Conservation (phyloP, 1,284 basidiomycete genomes). For the Sporisorium iseilematis-ciliati region DNA sequence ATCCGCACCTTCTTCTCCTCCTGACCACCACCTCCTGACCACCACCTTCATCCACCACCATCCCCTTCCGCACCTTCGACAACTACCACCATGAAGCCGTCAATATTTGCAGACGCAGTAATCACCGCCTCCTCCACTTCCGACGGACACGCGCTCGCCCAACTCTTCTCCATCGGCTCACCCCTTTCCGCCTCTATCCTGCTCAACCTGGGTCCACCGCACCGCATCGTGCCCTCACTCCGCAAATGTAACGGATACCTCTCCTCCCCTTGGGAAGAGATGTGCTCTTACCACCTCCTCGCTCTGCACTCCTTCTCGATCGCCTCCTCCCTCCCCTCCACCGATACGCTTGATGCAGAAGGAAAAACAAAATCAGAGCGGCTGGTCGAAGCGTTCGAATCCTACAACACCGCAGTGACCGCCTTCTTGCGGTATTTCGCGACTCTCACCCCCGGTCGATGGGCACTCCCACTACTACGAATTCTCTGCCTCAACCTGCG, state of each 20-base stretch:
- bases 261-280: constrained; percentile 59
- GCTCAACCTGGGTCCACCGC: constrained; percentile 31
- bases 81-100: constrained; percentile 41
- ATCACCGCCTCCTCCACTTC: constrained; percentile 20
- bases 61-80: neutral
- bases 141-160: constrained; percentile 53
- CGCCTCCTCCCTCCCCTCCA: constrained; percentile 19
- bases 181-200: constrained; percentile 29
- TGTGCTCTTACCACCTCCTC: constrained; percentile 47
- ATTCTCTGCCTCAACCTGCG: constrained; percentile 59
- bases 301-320: constrained; percentile 47
- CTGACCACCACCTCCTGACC: constrained; percentile 6
- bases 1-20: neutral
- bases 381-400: constrained; percentile 52
- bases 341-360: constrained; percentile 24
- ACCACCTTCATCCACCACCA: neutral
- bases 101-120: constrained; percentile 51
- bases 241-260: constrained; percentile 55
- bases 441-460: constrained; percentile 55
- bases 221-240: constrained; percentile 35
- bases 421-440: constrained; percentile 59
- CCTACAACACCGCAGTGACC: constrained; percentile 48
- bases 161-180: constrained; percentile 52
- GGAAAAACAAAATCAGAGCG: constrained; percentile 39
- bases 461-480: constrained; percentile 59